Conservation (phyloP, 2,329 filamentous ascomycete species). For the Aspergillus puulaauensis region DNA sequence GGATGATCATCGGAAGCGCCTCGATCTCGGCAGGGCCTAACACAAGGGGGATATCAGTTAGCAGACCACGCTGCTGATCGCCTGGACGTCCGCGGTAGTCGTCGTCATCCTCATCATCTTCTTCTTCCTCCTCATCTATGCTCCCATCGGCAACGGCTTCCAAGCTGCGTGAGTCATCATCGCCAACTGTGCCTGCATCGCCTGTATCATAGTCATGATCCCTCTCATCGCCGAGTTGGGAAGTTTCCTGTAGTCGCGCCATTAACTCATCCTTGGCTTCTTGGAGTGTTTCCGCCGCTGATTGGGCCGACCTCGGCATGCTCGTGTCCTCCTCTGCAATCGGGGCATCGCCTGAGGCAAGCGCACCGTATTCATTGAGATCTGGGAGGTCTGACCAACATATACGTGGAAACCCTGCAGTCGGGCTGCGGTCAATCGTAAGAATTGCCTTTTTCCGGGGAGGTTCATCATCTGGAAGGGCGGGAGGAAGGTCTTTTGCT, state of each 20-base stretch:
- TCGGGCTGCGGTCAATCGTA: conserved; percentile 42
- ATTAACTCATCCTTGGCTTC: conserved; percentile 53
- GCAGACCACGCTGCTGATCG: conserved; percentile 66
- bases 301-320: conserved; percentile 48
- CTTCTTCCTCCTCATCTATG: conserved; percentile 53
- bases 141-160: conserved; percentile 46
- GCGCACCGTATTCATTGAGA: conserved; percentile 40
- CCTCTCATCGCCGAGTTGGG: conserved; percentile 39
- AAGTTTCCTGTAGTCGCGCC: conserved; percentile 48
- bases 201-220: conserved; percentile 44
- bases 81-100: conserved; percentile 52
- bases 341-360: conserved; percentile 37
- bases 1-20: conserved; percentile 94
- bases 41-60: conserved; percentile 93
- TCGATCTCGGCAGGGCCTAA: conserved; percentile 94
- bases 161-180: conserved; percentile 43
- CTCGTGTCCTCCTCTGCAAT: conserved; percentile 47
- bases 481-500: conserved; percentile 36
- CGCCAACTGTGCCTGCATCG: conserved; percentile 42
- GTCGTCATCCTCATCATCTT: conserved; percentile 54
- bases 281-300: conserved; percentile 51
- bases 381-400: conserved; percentile 48
- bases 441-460: conserved; percentile 43
- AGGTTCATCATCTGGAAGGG: conserved; percentile 35
- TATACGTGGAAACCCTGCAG: conserved; percentile 39